These are phyloP conservation scores for Fusarium devonianum DNA, from an alignment of 2,329 filamentous ascomycete genomes.

Conservation along the genomic window DNA sequence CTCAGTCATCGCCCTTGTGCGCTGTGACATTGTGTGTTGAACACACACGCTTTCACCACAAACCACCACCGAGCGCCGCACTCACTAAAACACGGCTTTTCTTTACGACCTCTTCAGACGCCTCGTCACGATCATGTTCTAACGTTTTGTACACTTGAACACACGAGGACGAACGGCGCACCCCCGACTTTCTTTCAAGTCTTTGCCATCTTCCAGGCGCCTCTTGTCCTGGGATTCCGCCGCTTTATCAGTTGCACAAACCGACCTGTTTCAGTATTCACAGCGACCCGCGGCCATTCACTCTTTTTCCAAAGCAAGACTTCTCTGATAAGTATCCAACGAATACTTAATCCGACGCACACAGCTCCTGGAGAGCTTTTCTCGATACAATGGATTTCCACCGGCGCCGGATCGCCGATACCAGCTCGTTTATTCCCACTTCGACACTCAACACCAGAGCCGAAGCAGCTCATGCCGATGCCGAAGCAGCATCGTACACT, in stretches of 20 bases:
- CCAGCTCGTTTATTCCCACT: constrained; percentile 43
- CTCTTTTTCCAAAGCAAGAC: constrained; percentile 14
- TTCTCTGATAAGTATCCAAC: constrained; percentile 17
- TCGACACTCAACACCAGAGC: constrained; percentile 44
- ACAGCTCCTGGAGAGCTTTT: constrained; percentile 18
- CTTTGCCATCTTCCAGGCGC: constrained; percentile 12
- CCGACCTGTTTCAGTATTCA: constrained; percentile 11
- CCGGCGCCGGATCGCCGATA: constrained; percentile 44
- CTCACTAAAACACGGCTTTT: constrained; percentile 28
- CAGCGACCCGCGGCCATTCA: constrained; percentile 11
- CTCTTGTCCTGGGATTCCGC: constrained; percentile 14
- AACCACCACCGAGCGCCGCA: constrained; percentile 19
- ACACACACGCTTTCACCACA: constrained; percentile 19
- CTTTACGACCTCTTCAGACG: constrained; percentile 13
- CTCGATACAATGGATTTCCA: constrained; percentile 45
- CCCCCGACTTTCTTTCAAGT: constrained; percentile 32
- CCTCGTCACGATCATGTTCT: constrained; percentile 34
- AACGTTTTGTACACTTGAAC: constrained; percentile 26
- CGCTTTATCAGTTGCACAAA: constrained; percentile 14
- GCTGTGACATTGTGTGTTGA: constrained; percentile 31
- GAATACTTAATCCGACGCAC: constrained; percentile 16
- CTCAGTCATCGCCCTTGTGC: constrained; percentile 19
- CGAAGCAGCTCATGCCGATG: constrained; percentile 39
- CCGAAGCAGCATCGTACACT: constrained; percentile 56
- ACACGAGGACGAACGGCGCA: constrained; percentile 32